Base-by-base conservation (phyloP, 495 filamentous ascomycete species). In the Annulohypoxylon nitens region DNA sequence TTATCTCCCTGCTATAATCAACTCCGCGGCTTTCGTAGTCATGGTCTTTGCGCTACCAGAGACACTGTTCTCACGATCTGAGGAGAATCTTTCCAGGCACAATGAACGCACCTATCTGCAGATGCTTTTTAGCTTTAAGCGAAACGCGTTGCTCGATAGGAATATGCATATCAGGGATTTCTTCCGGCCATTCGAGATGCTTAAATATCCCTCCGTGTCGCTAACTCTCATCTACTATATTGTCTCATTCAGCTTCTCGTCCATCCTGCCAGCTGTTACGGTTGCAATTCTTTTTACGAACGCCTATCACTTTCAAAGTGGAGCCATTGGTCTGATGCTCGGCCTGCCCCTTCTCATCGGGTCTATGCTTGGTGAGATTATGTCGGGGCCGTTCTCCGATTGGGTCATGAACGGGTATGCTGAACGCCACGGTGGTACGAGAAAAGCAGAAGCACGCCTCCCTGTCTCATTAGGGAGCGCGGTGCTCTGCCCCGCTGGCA, bases 191-290 rank as follows among this genome's bases (percentile, higher is more conserved):
- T 47, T 47, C 3, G 43, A 47, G 43, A 47, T 47, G 43, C 43
- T 47, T 14, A 47, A 47, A 6, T 47, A 47, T 47, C 43, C 43
- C 2, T 47, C 43, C 43, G 16, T 47, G 3, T 47, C 16, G n/a
- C 43, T 47, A 47, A 47, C 43, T 8, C 18, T 47, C 43, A 47
- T 47, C n/a, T 47, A 47, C 43, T 47, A 47, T 20, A 20, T 47
- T 20, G 43, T 47, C 43, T 47, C 43, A 4, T 18, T 47, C 18
- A 18, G 43, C 43, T 47, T 47, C 43, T 47, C 43, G 8, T 47
- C 43, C 16, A 20, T 47, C 43, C 16, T 47, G n/a, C 43, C 43
- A 18, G 43, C 43, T 6, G 43, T 47, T 20, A 47, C 43, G 18
- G 43, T 47, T 8, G 43, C 43, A 12, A 47, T 47, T 47, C 43